Evolutionary conservation across 78 protist species (phyloP), one percentile per base, ranked within the genome.

Genomic region (Tieghemostelium lacteum): DNA sequence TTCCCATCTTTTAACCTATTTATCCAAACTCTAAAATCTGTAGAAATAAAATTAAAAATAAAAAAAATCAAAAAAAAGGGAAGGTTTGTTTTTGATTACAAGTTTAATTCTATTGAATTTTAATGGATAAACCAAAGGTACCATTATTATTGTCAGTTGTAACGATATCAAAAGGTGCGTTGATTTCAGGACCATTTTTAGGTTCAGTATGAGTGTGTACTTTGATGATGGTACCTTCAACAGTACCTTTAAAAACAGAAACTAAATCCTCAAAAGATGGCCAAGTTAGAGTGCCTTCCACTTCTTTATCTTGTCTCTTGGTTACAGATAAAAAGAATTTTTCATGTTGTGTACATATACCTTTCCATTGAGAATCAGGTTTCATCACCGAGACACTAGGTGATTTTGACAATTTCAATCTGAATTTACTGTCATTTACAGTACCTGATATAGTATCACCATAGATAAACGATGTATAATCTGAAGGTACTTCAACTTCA

Each of bases 341-440:
- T 22, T 66, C 75, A 50, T 26, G 5, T n/a, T 54, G 75, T 8
- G 78, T 54, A n/a, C 65, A 33, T 19, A n/a, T 37, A 12, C 89
- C 89, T 36, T 66, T 69, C 76, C 74, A 83, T 45, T 37, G 37
- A 7, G 78, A 45, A 52, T 45, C 28, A 2, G 77, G 78, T 31
- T 39, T 29, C 66, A 83, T 42, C 3, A 24, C 19, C 22, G 37
- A 10, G 20, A 83, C 89, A 5, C 78, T 58, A 63, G 89, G 89
- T 29, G 89, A 83, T 67, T 83, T 83, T 3, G 89, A 58, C 12
- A 83, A n/a, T 58, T 67, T 83, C 3, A 83, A 40, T 42, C 54
- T 50, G 55, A 83, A 83, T 1, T 26, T 83, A 3, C 62, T 40
- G 19, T 37, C 77, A 4, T 52, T 71, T 12, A 58, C 77, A n/a